These are phyloP conservation scores for Fonsecaea multimorphosa DNA, from an alignment of 2,329 filamentous ascomycete species.

Conservation along the genomic window DNA sequence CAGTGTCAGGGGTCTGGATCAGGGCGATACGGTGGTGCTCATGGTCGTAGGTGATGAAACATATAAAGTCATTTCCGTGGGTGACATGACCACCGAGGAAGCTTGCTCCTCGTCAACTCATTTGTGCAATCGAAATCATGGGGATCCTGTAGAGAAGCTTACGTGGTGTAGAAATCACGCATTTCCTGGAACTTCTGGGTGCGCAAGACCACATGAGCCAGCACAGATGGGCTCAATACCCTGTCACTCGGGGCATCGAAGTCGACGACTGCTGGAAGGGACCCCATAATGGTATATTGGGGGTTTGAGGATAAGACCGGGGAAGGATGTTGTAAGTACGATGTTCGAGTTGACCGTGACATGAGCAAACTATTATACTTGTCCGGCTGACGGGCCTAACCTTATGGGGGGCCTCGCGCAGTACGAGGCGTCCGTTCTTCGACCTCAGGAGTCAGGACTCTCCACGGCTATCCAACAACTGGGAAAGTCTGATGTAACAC, in stretches of 20 bases:
- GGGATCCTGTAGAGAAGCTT: neutral
- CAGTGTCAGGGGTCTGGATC: constrained; percentile 12
- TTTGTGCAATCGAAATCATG: too few species aligned
- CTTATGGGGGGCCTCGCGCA: neutral
- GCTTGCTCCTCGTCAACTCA: neutral
- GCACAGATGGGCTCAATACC: constrained; percentile 14
- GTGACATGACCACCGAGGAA: constrained; percentile 21
- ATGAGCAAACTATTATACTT: neutral
- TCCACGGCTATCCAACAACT: neutral
- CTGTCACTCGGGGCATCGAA: constrained; percentile 11
- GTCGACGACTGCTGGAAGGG: constrained; percentile 9
- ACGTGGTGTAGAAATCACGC: constrained; percentile 15
- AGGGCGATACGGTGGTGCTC: constrained; percentile 28
- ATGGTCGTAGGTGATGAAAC: constrained; percentile 28
- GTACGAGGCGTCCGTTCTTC: neutral
- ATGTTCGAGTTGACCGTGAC: neutral
- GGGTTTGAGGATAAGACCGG: neutral
- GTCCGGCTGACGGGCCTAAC: neutral
- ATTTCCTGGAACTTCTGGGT: constrained; percentile 13
- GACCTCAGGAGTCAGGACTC: neutral
- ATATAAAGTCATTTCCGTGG: constrained; percentile 10
- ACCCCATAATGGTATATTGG: constrained; percentile 6
- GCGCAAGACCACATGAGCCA: constrained; percentile 15
- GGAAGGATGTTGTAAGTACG: neutral
- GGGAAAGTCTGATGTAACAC: neutral